phyloP scores from a whole-genome alignment of 805 yeast genomes.

The Tetrapisispora phaffii region DNA sequence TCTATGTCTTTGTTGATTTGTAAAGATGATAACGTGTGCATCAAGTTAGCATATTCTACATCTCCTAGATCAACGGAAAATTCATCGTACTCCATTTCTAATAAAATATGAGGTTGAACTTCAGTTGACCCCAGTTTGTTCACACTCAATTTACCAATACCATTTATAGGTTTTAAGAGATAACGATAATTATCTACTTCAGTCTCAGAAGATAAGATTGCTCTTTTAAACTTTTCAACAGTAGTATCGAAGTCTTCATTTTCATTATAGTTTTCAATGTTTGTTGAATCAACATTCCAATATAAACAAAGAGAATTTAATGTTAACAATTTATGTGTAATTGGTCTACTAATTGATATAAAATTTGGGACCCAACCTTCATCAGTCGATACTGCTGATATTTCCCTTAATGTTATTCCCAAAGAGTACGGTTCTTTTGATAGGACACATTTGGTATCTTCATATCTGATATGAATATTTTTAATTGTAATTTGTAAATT shows the following conservation, averaged over 20 bases:
- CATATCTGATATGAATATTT: slow-evolving; percentile 86
- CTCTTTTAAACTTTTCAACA: slow-evolving; percentile 31
- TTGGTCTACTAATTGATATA: slow-evolving; percentile 54
- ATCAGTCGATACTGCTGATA: slow-evolving; percentile 88
- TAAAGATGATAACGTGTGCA: slow-evolving; percentile 73
- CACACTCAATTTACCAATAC: slow-evolving; percentile 70
- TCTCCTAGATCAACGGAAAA: slow-evolving; percentile 81
- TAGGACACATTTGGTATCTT: slow-evolving; percentile 59
- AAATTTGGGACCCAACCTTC: slow-evolving; percentile 77
- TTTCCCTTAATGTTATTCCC: slow-evolving; percentile 74
- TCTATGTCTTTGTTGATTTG: slow-evolving; percentile 70
- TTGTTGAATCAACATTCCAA: slow-evolving; percentile 62
- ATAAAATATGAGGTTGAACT: slow-evolving; percentile 54
- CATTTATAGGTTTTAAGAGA: slow-evolving; percentile 78
- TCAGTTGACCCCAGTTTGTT: slow-evolving; percentile 72
- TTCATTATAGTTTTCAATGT: slow-evolving; percentile 27
- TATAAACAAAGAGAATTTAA: slow-evolving; percentile 68
- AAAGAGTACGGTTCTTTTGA: slow-evolving; percentile 69
- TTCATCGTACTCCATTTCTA: slow-evolving; percentile 76
- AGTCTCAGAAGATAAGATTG: slow-evolving; percentile 32
- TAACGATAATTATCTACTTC: slow-evolving; percentile 38
- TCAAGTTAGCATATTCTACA: slow-evolving; percentile 69
- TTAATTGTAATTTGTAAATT: slow-evolving; percentile 85
- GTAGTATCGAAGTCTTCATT: slow-evolving; percentile 25
- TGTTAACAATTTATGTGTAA: slow-evolving; percentile 69